These are phyloP conservation scores for Fremontodendron californicum DNA, from an alignment of 345 rosid species.

Conservation along the genomic window DNA sequence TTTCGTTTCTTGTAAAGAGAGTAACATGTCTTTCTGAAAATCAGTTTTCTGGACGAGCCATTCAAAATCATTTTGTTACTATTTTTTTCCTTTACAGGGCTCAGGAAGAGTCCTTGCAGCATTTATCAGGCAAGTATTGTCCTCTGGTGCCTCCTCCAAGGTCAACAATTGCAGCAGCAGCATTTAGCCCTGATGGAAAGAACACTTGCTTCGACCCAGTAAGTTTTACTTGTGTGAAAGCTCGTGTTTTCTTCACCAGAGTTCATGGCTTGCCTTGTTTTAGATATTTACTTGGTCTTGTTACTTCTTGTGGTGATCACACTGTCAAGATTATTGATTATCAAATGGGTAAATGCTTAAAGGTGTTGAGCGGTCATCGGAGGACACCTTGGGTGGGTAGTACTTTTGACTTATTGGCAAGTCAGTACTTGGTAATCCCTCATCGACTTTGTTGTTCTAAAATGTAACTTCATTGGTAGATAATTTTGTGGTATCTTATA, in stretches of 20 bases:
- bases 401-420: neutral
- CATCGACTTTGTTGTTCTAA: neutral
- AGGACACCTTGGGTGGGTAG: constrained; percentile 99
- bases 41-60: neutral
- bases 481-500: neutral
- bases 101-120: constrained; percentile 75
- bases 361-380: constrained; percentile 89
- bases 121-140: constrained; percentile 83
- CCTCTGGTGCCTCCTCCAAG: constrained; percentile 91
- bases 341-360: constrained; percentile 83
- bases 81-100: neutral
- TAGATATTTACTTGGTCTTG: constrained; percentile 14
- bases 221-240: constrained; percentile 20
- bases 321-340: constrained; percentile 93
- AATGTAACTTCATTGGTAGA: neutral
- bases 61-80: neutral
- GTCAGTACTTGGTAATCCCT: neutral
- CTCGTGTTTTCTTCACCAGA: neutral
- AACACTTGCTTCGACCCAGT: constrained; percentile 92
- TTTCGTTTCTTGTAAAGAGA: neutral
- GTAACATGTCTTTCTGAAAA: neutral
- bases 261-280: constrained; percentile 12
- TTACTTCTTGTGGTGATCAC: constrained; percentile 77
- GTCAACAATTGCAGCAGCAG: constrained; percentile 97
- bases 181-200: constrained; percentile 92